These are phyloP conservation scores for Pseudozyma pruni DNA, from an alignment of 1,284 basidiomycete species.

Conservation along the genomic window DNA sequence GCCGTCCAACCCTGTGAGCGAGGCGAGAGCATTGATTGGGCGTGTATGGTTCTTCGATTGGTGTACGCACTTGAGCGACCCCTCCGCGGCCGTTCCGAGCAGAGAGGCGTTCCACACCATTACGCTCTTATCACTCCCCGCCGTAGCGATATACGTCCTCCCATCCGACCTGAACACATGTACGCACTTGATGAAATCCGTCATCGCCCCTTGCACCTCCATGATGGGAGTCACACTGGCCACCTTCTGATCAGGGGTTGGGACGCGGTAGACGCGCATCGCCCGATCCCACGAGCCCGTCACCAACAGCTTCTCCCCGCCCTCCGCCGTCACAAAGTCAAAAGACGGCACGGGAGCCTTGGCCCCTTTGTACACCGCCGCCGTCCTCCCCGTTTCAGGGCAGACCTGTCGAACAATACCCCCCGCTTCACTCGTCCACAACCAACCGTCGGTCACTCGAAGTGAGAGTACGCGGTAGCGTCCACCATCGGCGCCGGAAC, in stretches of 20 bases:
- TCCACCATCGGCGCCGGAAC: slow-evolving; percentile 35
- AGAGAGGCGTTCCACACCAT: slow-evolving; percentile 22
- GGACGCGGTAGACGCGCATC: slow-evolving; percentile 18
- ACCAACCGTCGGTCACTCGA: background rate
- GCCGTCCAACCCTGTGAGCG: slow-evolving; percentile 2
- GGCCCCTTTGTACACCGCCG: slow-evolving; percentile 28
- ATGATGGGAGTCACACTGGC: background rate
- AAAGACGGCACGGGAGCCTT: slow-evolving; percentile 29
- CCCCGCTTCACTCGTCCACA: slow-evolving; percentile 34
- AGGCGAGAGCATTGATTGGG: slow-evolving; percentile 34
- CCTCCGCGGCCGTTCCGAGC: background rate
- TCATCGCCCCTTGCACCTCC: slow-evolving; percentile 20
- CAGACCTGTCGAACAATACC: slow-evolving; percentile 31
- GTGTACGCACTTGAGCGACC: slow-evolving; percentile 2
- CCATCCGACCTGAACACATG: slow-evolving; percentile 13
- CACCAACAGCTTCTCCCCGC: slow-evolving; percentile 16
- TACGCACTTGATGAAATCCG: slow-evolving; percentile 49
- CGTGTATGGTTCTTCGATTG: slow-evolving; percentile 36
- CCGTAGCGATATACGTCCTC: slow-evolving; percentile 23
- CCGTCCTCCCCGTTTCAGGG: slow-evolving; percentile 19
- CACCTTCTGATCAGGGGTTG: background rate
- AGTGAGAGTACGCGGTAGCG: slow-evolving; percentile 21
- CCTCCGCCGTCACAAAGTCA: slow-evolving; percentile 1
- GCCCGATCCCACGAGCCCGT: slow-evolving; percentile 46
- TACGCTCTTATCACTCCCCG: slow-evolving; percentile 44